Evolutionary conservation across 192 early-diverging fungal genomes (phyloP).

Genomic region (Coemansia sp.): DNA sequence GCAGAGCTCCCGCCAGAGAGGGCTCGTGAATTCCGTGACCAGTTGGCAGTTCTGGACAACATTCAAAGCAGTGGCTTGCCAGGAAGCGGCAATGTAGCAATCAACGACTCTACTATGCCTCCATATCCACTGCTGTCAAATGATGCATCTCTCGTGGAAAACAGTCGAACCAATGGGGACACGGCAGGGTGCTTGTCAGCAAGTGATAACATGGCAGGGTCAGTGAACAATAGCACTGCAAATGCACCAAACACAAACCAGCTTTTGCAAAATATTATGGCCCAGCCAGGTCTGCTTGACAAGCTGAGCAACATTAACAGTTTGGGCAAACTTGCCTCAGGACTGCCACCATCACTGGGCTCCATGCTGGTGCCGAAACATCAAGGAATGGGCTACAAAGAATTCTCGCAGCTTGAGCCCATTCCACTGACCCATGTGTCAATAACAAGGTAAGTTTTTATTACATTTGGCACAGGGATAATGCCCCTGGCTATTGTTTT

Average conservation of each 20-base stretch:
- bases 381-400: constrained; percentile 15
- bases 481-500: background rate
- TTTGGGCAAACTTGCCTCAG: constrained; percentile 37
- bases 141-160: background rate
- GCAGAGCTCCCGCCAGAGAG: constrained; percentile 22
- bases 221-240: background rate
- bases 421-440: constrained; percentile 38
- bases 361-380: constrained; percentile 20
- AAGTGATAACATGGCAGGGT: background rate
- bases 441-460: constrained; percentile 40
- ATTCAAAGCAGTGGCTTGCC: background rate
- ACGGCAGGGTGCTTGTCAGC: background rate
- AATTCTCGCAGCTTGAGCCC: constrained; percentile 39
- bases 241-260: constrained; percentile 16
- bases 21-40: constrained; percentile 26
- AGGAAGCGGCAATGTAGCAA: background rate
- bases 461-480: background rate
- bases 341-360: constrained; percentile 30
- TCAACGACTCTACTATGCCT: background rate
- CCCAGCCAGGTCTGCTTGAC: constrained; percentile 30
- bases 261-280: constrained; percentile 40
- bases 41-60: constrained; percentile 25
- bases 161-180: background rate
- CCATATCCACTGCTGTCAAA: background rate
- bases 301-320: constrained; percentile 22